phyloP scores from a whole-genome alignment of 257 asterid species.

The Nicotiana attenuata region DNA sequence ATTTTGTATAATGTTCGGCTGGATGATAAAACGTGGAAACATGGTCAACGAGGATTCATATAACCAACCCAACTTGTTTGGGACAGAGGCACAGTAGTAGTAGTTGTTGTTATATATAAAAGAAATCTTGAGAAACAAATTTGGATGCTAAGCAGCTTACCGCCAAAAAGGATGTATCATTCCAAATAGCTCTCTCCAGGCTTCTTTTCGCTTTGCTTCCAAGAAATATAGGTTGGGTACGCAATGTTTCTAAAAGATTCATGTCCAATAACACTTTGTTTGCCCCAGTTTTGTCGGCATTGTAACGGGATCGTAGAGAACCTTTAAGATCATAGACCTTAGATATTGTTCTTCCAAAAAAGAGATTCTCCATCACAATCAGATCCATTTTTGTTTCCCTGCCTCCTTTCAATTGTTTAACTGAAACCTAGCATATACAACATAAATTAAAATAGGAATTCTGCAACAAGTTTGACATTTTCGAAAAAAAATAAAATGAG shows the following conservation, averaged over 20 bases:
- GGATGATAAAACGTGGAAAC: not conserved
- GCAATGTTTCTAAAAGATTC: slow-evolving; percentile 76
- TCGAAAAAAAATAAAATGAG: not conserved
- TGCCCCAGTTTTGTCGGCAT: slow-evolving; percentile 53
- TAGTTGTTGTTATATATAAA: not conserved
- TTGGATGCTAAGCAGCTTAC: slow-evolving; percentile 34
- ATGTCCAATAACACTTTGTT: slow-evolving; percentile 76
- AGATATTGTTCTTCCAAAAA: slow-evolving; percentile 60
- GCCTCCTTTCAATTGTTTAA: slow-evolving; percentile 63
- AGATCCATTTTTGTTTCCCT: slow-evolving; percentile 89
- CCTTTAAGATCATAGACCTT: slow-evolving; percentile 91
- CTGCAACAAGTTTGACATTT: not conserved
- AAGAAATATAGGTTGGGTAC: slow-evolving; percentile 76
- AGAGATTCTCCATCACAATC: slow-evolving; percentile 98
- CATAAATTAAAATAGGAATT: slow-evolving; percentile 1
- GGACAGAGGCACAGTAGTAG: not conserved
- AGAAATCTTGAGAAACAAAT: not conserved
- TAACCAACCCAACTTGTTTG: not conserved
- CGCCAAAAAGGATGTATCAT: slow-evolving; percentile 86
- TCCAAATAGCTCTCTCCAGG: slow-evolving; percentile 96
- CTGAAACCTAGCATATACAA: slow-evolving; percentile 40
- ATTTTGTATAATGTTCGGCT: not conserved
- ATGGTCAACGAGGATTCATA: not conserved
- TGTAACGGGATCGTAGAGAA: slow-evolving; percentile 69
- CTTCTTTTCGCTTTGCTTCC: slow-evolving; percentile 84